phyloP scores from a whole-genome alignment of 805 yeast genomes.

The Grigorovia yakushimaensis region DNA sequence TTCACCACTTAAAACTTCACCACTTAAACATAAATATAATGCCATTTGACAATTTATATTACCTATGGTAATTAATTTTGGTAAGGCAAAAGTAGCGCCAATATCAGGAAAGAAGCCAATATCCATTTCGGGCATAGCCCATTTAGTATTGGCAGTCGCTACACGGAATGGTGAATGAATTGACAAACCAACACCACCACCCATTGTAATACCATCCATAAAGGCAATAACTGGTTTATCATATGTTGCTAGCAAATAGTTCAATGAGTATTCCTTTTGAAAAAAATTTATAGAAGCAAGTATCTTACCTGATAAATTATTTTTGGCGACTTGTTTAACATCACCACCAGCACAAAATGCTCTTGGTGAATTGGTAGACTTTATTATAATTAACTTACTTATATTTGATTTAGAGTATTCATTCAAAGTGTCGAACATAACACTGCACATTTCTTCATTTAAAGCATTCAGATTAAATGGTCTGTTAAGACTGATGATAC shows the following conservation, averaged over 20 bases:
- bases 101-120: conserved; percentile 96
- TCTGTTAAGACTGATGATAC: conserved; percentile 70
- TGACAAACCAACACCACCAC: conserved; percentile 92
- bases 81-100: conserved; percentile 83
- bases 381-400: conserved; percentile 57
- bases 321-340: conserved; percentile 67
- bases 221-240: conserved; percentile 78
- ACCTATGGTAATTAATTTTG: conserved; percentile 41
- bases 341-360: conserved; percentile 97
- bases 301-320: conserved; percentile 40
- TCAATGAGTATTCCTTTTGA: conserved; percentile 68
- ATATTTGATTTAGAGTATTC: conserved; percentile 67
- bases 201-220: conserved; percentile 92
- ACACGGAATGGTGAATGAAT: conserved; percentile 88
- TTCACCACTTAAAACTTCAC: conserved; percentile 62
- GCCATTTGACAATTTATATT: conserved; percentile 66
- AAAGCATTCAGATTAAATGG: conserved; percentile 79
- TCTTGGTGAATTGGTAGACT: conserved; percentile 40
- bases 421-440: conserved; percentile 59
- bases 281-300: conserved; percentile 55
- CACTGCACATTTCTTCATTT: conserved; percentile 61
- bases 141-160: conserved; percentile 81
- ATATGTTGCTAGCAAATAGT: conserved; percentile 72
- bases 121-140: conserved; percentile 97
- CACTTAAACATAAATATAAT: conserved; percentile 77